A percentile compares a stretch with the other conserved stretches of the same genome.
Evolutionary conservation across 495 filamentous ascomycete genomes (phyloP).

Genomic region (Hypoxylon cercidicola): DNA sequence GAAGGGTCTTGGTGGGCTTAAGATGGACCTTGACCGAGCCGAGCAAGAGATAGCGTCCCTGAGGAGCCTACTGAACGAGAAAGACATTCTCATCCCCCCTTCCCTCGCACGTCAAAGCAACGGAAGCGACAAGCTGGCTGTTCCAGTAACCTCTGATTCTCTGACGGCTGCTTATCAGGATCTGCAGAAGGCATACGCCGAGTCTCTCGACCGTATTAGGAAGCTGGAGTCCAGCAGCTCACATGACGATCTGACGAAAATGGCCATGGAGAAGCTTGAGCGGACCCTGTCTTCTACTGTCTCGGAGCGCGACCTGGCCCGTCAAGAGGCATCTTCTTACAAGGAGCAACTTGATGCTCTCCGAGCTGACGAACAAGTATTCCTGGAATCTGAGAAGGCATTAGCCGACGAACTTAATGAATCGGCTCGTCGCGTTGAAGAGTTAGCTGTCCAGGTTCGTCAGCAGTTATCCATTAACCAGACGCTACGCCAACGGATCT

Average conservation of each 20-base stretch:
- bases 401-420: conserved; percentile 73
- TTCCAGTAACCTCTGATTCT: conserved; percentile 71
- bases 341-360: conserved; percentile 70
- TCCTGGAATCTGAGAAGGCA: conserved; percentile 69
- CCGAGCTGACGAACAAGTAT: conserved; percentile 67
- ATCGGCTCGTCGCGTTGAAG: conserved; percentile 79
- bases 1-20: conserved; percentile 88
- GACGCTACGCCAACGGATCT: conserved; percentile 79
- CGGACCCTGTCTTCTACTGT: conserved; percentile 71
- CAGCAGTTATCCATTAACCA: conserved; percentile 81
- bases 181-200: conserved; percentile 69
- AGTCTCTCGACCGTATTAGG: conserved; percentile 66
- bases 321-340: conserved; percentile 67
- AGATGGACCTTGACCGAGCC: conserved; percentile 96
- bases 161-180: conserved; percentile 82
- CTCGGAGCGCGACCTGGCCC: conserved; percentile 76
- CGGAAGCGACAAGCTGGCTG: conserved; percentile 41
- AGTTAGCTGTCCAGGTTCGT: conserved; percentile 78
- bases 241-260: conserved; percentile 62
- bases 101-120: conserved; percentile 60
- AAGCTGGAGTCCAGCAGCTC: conserved; percentile 58
- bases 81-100: conserved; percentile 79
- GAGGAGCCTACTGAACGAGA: conserved; percentile 81
- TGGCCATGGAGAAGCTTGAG: conserved; percentile 71
- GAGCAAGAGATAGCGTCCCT: conserved; percentile 90